Evolutionary conservation across 345 rosid genomes (phyloP).

Genomic region (Corchorus olitorius): DNA sequence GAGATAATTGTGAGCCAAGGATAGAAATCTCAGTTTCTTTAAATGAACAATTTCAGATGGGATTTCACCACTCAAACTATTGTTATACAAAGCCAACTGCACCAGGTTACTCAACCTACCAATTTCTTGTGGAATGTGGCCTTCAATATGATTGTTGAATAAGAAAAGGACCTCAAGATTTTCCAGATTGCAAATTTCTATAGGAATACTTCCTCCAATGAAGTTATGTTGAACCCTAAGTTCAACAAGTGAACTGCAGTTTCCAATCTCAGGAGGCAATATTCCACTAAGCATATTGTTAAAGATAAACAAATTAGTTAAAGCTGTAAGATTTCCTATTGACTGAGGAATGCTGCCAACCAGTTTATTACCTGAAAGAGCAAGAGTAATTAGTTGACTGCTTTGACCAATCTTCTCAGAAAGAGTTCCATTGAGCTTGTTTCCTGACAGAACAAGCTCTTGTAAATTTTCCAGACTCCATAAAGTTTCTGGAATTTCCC

Average conservation of each 20-base stretch:
- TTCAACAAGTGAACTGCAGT: conserved; percentile 40
- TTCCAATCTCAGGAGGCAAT: conserved; percentile 42
- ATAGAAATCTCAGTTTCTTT: conserved; percentile 32
- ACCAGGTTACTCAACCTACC: conserved; percentile 31
- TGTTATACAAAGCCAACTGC: conserved; percentile 38
- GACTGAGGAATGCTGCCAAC: conserved; percentile 39
- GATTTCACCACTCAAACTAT: conserved; percentile 40
- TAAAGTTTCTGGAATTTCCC: conserved; percentile 38
- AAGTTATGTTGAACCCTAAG: conserved; percentile 37
- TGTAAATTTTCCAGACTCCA: conserved; percentile 39
- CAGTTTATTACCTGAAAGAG: conserved; percentile 35
- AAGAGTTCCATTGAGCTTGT: conserved; percentile 43
- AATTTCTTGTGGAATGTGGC: conserved; percentile 33
- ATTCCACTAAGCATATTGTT: conserved; percentile 37
- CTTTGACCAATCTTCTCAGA: conserved; percentile 37
- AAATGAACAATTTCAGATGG: conserved; percentile 29
- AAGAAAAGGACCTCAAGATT: conserved; percentile 36
- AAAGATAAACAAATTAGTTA: conserved; percentile 27
- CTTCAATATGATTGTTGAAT: conserved; percentile 34
- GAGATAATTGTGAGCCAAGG: conserved; percentile 42
- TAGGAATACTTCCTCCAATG: conserved; percentile 35
- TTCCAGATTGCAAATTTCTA: conserved; percentile 30
- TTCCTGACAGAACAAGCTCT: conserved; percentile 37
- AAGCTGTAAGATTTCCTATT: conserved; percentile 32
- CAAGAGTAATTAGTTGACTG: conserved; percentile 26